These are phyloP conservation scores for Allium sativum DNA, from an alignment of 106 monocot genomes.

Conservation along the genomic window DNA sequence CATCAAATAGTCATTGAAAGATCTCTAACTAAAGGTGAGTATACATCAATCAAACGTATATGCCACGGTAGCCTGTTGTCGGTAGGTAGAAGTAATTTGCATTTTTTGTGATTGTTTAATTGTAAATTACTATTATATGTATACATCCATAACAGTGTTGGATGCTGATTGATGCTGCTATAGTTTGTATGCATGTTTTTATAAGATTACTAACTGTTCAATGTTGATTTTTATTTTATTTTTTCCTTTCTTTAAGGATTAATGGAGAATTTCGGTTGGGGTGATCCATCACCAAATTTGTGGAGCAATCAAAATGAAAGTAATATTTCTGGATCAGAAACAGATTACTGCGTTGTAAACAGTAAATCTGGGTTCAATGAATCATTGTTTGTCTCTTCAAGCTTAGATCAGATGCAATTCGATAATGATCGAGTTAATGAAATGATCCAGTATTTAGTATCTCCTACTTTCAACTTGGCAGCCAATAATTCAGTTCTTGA, in stretches of 20 bases:
- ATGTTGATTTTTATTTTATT: slow-evolving; percentile 5
- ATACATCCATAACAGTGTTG: neutral
- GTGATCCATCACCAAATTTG: slow-evolving; percentile 1
- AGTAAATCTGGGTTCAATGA: slow-evolving; percentile 8
- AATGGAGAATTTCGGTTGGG: slow-evolving; percentile 29
- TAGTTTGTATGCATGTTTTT: neutral
- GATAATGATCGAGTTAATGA: slow-evolving; percentile 3
- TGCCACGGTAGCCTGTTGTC: too few species aligned
- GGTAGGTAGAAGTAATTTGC: too few species aligned
- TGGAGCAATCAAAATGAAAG: slow-evolving; percentile 9
- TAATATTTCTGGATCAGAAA: neutral
- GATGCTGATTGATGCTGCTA: slow-evolving; percentile 1
- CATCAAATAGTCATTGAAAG: too few species aligned
- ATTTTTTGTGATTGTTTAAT: too few species aligned
- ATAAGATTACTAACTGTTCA: neutral
- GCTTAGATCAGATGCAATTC: neutral
- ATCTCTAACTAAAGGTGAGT: neutral
- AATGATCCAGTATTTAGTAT: slow-evolving; percentile 2
- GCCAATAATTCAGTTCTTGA: slow-evolving; percentile 10
- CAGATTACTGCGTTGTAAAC: slow-evolving; percentile 9
- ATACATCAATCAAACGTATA: too few species aligned
- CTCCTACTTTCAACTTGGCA: neutral
- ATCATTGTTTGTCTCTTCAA: slow-evolving; percentile 11
- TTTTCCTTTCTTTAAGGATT: neutral
- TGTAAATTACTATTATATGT: too few species aligned